These are phyloP conservation scores for Hura crepitans DNA, from an alignment of 441 rosid genomes.

Conservation along the genomic window DNA sequence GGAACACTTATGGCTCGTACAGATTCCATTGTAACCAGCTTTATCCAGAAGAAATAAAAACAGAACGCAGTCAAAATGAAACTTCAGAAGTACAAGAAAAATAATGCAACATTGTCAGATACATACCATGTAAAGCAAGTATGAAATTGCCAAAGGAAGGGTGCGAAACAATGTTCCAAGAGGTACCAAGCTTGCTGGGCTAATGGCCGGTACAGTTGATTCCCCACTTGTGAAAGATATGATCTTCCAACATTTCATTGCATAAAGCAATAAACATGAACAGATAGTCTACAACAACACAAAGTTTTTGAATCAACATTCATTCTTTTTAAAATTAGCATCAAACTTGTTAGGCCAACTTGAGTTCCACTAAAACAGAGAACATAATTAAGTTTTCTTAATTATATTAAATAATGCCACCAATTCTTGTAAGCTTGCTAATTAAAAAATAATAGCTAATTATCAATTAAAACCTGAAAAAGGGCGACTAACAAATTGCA, in stretches of 20 bases:
- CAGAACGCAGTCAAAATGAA: background rate
- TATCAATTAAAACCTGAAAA: background rate
- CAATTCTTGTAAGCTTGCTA: background rate
- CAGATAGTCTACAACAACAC: constrained; percentile 37
- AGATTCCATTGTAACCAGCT: constrained; percentile 85
- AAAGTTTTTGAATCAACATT: background rate
- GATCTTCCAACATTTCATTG: constrained; percentile 43
- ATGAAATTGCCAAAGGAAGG: constrained; percentile 63
- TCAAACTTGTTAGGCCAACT: too few species aligned
- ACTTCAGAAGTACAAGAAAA: constrained; percentile 1
- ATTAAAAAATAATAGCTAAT: background rate
- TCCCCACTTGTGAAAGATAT: constrained; percentile 42
- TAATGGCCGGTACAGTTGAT: constrained; percentile 5
- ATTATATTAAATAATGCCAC: background rate
- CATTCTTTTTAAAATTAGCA: too few species aligned
- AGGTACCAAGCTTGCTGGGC: constrained; percentile 39
- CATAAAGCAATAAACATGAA: constrained; percentile 55
- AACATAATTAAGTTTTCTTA: background rate
- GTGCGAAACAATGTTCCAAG: constrained; percentile 55
- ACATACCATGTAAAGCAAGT: constrained; percentile 83
- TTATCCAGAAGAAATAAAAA: constrained; percentile 27
- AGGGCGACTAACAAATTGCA: background rate
- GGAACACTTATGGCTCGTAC: constrained; percentile 94
- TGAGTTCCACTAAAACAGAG: background rate
- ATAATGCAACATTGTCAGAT: background rate